A percentile compares a stretch with the other conserved stretches of the same genome.
These are phyloP conservation scores for Pichia terricola DNA, from an alignment of 1,139 yeast genomes.

Conservation along the genomic window DNA sequence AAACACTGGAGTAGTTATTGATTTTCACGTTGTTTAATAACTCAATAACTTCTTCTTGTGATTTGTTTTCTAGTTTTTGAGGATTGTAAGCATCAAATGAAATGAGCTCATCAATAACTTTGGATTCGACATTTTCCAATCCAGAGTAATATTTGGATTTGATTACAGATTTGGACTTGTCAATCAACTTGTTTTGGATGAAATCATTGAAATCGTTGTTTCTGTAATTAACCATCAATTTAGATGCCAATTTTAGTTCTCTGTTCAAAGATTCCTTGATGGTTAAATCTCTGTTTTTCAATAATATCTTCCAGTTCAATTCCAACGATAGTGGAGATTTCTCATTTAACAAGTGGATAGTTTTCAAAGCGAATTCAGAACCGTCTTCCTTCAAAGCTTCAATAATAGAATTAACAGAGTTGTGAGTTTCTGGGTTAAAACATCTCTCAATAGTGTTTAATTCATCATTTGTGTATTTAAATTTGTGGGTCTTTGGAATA, in stretches of 20 bases:
- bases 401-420: constrained; percentile 54
- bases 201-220: constrained; percentile 64
- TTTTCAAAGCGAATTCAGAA: constrained; percentile 56
- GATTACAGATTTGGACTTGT: constrained; percentile 18
- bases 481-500: constrained; percentile 56
- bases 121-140: constrained; percentile 27
- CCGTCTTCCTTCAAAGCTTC: constrained; percentile 46
- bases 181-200: constrained; percentile 59
- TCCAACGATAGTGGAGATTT: constrained; percentile 77
- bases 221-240: constrained; percentile 56
- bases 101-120: constrained; percentile 20
- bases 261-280: constrained; percentile 59
- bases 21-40: constrained; percentile 27
- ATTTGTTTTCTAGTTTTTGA: constrained; percentile 5
- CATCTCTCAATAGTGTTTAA: constrained; percentile 58
- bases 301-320: constrained; percentile 61
- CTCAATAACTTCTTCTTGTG: constrained; percentile 14
- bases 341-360: constrained; percentile 43
- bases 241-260: constrained; percentile 72
- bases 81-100: constrained; percentile 21
- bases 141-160: constrained; percentile 23
- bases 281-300: constrained; percentile 49
- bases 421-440: constrained; percentile 38
- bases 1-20: constrained; percentile 20
- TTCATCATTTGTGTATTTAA: constrained; percentile 47